Base-by-base conservation (phyloP, 768 basidiomycete genomes). In the Paxillus involutus region DNA sequence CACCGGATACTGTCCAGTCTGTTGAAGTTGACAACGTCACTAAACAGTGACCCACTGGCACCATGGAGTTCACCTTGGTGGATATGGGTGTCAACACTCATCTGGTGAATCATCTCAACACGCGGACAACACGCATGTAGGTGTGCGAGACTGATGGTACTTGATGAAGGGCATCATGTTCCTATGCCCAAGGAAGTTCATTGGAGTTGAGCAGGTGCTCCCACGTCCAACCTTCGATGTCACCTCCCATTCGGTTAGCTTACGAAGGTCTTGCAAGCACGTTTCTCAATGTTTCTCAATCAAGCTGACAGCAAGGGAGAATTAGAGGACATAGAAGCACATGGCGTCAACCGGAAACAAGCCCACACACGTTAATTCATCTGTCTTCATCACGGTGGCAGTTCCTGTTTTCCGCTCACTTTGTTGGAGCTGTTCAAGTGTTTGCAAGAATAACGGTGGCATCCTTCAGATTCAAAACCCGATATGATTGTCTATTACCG, bases 401-500 rank as follows among this genome's bases (percentile, higher is more conserved):
- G 39, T 19, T 30, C 10, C 17, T 16, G 11, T n/a, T 50, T 6
- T 30, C 30, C 3, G 51, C 45, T 61, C 52, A 56, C 52, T 53
- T 47, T 45, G 47, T 14, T 9, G 35, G 4, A 17, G 32, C 30
- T 44, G 19, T 19, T n/a, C 35, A 0, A 41, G n/a, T n/a, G n/a
- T n/a, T n/a, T 24, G 33, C 39, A 10, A 8, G 32, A 30, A 9
- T 26, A n/a, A 11, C 29, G 17, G 16, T 30, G 16, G 16, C 19
- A 16, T 43, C 43, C 50, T 49, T 57, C 61, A 60, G 21, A 30
- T 54, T 48, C 50, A 53, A 60, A 60, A 55, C 50, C 56, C 12
- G 56, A 5, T 26, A 26, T 51, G 24, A 39, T 52, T 39, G 55
- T 68, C 69, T 68, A 68, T 71, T 67, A 33, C 59, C 46, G 24